phyloP scores from a whole-genome alignment of 352 stramenopile genomes.

The Globisporangium paddicum region DNA sequence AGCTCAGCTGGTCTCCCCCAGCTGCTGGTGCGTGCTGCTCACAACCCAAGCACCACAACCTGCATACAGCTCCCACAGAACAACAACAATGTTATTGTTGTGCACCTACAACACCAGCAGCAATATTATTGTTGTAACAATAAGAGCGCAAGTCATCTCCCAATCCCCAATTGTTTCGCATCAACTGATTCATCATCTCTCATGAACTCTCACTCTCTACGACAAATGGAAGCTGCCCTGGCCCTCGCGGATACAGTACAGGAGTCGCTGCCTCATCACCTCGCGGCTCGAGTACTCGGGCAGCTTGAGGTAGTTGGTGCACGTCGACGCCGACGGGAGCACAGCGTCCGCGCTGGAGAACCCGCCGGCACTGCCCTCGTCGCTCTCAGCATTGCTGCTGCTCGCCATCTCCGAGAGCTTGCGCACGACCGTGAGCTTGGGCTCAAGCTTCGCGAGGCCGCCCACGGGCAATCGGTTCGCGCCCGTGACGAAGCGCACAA shows the following conservation, averaged over 20 bases:
- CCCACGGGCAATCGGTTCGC: conserved; percentile 81
- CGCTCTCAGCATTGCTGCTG: conserved; percentile 14
- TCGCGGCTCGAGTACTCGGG: conserved; percentile 85
- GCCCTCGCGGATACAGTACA: conserved; percentile 84
- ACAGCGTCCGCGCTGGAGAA: conserved; percentile 34
- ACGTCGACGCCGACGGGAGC: conserved; percentile 85
- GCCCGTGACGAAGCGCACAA: conserved; percentile 89
- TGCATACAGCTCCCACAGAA: neutral
- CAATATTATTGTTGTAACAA: too few relatives aligned
- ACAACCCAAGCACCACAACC: neutral
- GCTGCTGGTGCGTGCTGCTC: neutral
- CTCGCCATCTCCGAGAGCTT: conserved; percentile 43
- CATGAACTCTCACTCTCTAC: conserved; percentile 14
- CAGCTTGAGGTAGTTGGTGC: conserved; percentile 90
- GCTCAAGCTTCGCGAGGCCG: conserved; percentile 74
- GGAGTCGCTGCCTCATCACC: conserved; percentile 60
- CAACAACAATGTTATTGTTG: neutral
- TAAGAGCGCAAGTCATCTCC: neutral
- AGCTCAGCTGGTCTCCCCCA: neutral
- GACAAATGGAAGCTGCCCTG: conserved; percentile 85
- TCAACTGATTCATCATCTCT: too few relatives aligned
- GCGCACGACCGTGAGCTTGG: conserved; percentile 86
- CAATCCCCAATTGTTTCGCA: neutral
- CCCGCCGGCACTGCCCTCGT: neutral
- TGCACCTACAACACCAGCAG: neutral